Evolutionary conservation across 257 asterid species (phyloP).

Genomic region (Verbascum thapsus): DNA sequence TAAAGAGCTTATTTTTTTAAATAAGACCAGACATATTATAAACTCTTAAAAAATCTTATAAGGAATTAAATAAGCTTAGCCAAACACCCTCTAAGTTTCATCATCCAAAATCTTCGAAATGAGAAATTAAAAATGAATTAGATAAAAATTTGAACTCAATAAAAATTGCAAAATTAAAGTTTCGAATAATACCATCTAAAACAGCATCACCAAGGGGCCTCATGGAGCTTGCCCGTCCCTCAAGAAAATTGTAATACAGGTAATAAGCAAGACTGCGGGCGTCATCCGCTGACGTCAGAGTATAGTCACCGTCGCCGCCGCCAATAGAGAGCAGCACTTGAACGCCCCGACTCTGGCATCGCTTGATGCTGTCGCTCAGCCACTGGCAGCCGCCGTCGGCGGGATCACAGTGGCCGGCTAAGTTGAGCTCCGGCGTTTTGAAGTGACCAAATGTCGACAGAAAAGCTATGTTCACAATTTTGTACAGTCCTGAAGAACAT

Average conservation of each 20-base stretch:
- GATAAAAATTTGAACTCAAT: no score
- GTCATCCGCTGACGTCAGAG: conserved; percentile 33
- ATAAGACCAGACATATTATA: no score
- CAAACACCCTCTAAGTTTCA: no score
- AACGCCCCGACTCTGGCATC: conserved; percentile 37
- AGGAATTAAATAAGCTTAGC: no score
- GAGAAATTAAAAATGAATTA: no score
- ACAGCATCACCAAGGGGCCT: conserved; percentile 39
- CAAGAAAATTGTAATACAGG: conserved; percentile 20
- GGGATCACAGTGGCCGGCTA: conserved; percentile 47
- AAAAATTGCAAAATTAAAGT: not conserved
- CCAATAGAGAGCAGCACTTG: conserved; percentile 45
- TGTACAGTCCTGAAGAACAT: conserved; percentile 39
- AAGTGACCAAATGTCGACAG: conserved; percentile 41
- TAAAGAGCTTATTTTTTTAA: no score
- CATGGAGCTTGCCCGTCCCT: not conserved
- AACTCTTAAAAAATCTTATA: no score
- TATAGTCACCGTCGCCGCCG: conserved; percentile 42
- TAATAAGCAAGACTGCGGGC: conserved; percentile 18
- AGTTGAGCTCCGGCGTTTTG: conserved; percentile 38
- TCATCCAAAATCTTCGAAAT: no score
- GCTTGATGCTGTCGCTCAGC: conserved; percentile 36
- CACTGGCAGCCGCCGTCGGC: conserved; percentile 34
- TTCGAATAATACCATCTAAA: conserved; percentile 25
- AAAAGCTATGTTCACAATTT: conserved; percentile 45